phyloP scores from a whole-genome alignment of 305 asterid genomes.

The Plantago lanceolata region DNA sequence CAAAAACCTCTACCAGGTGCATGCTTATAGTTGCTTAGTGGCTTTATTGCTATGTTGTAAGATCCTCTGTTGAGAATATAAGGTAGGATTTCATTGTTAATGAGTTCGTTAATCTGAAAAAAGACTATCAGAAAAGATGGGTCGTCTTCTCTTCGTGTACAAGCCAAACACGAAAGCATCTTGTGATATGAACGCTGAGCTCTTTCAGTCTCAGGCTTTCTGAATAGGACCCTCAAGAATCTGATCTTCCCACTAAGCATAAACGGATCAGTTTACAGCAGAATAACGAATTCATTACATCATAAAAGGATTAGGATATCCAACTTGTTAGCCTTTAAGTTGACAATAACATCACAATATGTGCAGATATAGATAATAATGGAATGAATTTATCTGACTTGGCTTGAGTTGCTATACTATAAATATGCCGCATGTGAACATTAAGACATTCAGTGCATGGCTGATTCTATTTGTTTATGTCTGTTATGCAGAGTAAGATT shows the following conservation, averaged over 20 bases:
- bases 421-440: too few species aligned
- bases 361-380: too few species aligned
- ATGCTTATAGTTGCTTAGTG: too few species aligned
- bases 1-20: too few species aligned
- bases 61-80: background rate
- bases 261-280: background rate
- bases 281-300: background rate
- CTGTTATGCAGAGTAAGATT: slow-evolving; percentile 59
- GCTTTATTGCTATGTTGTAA: background rate
- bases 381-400: background rate
- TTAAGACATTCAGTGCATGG: background rate
- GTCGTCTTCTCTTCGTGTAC: background rate
- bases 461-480: slow-evolving; percentile 1
- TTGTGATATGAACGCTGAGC: background rate
- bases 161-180: background rate
- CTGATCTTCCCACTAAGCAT: background rate
- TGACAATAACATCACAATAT: too few species aligned
- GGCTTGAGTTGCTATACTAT: too few species aligned
- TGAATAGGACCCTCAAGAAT: background rate
- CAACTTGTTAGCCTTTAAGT: background rate
- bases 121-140: background rate
- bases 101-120: background rate
- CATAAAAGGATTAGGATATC: background rate
- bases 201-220: background rate
- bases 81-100: background rate